Conservation (phyloP, 148 eudicot genomes). For the Selenicereus undatus region DNA sequence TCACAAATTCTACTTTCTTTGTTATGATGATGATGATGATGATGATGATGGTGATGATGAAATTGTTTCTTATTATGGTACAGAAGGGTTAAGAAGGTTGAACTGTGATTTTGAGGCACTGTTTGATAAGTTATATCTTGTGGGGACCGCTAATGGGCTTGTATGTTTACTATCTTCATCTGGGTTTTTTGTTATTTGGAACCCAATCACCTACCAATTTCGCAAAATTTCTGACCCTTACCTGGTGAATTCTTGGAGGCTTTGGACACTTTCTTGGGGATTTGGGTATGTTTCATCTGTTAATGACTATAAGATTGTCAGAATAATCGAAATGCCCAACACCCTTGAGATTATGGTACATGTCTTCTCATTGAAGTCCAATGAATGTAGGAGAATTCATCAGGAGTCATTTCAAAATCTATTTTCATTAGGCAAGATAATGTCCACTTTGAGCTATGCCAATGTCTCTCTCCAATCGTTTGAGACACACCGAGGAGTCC, state of each 20-base stretch:
- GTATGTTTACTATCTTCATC: background rate
- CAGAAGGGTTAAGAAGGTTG: background rate
- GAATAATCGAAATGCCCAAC: background rate
- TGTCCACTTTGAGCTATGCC: background rate
- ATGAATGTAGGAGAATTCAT: background rate
- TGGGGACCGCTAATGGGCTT: background rate
- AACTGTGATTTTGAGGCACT: background rate
- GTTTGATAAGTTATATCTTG: background rate
- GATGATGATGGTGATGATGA: background rate
- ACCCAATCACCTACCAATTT: background rate
- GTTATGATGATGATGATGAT: background rate
- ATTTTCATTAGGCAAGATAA: background rate
- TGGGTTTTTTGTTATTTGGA: background rate
- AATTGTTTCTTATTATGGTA: background rate
- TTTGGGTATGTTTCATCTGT: background rate
- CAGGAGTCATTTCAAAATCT: background rate
- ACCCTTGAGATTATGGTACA: background rate
- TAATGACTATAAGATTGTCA: background rate
- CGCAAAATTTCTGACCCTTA: background rate
- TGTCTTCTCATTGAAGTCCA: background rate
- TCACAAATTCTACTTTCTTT: background rate
- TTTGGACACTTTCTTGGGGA: background rate
- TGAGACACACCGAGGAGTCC: background rate
- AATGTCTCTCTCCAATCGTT: background rate
- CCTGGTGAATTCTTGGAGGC: background rate